Base-by-base conservation (phyloP, 2,329 filamentous ascomycete genomes). In the Pseudocercospora cruenta region DNA sequence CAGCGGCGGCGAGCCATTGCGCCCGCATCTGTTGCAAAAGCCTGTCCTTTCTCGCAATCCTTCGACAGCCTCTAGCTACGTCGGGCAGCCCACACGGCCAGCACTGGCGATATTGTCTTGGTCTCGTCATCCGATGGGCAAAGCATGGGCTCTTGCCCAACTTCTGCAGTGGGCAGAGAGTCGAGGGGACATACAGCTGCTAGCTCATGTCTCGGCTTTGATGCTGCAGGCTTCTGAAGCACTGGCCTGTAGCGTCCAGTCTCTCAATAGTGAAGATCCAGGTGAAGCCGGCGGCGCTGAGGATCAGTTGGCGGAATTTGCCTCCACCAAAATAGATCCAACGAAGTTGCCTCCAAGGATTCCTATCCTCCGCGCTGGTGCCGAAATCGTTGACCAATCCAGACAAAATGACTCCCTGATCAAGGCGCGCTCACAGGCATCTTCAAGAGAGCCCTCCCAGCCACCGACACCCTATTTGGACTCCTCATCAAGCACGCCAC, bases 121-220 rank as follows among this genome's bases (percentile, higher is more conserved):
- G 51, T 43, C 51, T 28, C 79, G 84, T 63, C 84, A 88, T 78
- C 82, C 86, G 4, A 80, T 89, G 58, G 86, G 84, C 16, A 78
- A 79, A 47, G 78, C 79, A 22, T 88, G 85, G 83, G 79, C 89
- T 21, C 81, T 89, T 39, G 82, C 84, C 16, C 80, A 83, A 16
- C 78, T 89, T 59, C 87, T 90, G 64, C 80, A 85, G 9, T 82
- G 88, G 74, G 89, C 87, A 66, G 87, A 90, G 72, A 78, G 77
- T 8, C 80, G 84, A 39, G 87, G 84, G n/a, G 87, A 90, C 74
- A 79, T 87, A 1, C 87, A 90, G 73, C 88, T 89, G 85, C 81
- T 90, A 36, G 88, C 86, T n/a, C 87, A 88, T 84, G 77, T 90
- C 43, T 87, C 87, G 3, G 88, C 86, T 68, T 81, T 89, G 36